phyloP scores from a whole-genome alignment of 345 rosid species.

The Melaleuca quinquenervia region DNA sequence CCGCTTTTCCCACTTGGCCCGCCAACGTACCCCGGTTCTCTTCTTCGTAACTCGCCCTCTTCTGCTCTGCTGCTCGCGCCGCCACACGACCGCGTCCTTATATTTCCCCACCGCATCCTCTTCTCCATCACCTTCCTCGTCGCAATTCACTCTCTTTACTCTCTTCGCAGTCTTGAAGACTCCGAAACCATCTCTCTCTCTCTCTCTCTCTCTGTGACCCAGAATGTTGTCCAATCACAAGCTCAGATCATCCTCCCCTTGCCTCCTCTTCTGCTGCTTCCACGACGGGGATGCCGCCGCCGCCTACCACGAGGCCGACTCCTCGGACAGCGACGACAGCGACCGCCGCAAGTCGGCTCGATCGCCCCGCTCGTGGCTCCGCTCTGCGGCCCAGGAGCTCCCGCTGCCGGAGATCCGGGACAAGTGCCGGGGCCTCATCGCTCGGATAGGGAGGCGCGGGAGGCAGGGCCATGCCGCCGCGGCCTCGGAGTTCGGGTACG shows the following conservation, averaged over 20 bases:
- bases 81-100: too few species aligned
- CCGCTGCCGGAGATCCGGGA: background rate
- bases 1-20: too few species aligned
- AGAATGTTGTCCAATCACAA: background rate
- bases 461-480: constrained; percentile 3
- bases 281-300: background rate
- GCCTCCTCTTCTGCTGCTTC: background rate
- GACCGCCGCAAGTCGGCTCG: background rate
- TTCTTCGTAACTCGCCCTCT: too few species aligned
- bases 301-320: background rate
- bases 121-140: too few species aligned
- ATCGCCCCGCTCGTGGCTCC: background rate
- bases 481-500: constrained; percentile 48
- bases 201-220: background rate
- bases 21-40: too few species aligned
- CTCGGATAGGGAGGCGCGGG: background rate
- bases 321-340: background rate
- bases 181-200: background rate
- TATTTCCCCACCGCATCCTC: too few species aligned
- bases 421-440: background rate
- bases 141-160: too few species aligned
- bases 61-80: too few species aligned
- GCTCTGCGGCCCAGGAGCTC: background rate
- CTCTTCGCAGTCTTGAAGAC: too few species aligned
- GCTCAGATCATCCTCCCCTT: background rate